A percentile compares a stretch with the other conserved stretches of the same genome.
Evolutionary conservation across 176 grass and related monocot genomes (phyloP).

Genomic region (Saccharum officinarum): DNA sequence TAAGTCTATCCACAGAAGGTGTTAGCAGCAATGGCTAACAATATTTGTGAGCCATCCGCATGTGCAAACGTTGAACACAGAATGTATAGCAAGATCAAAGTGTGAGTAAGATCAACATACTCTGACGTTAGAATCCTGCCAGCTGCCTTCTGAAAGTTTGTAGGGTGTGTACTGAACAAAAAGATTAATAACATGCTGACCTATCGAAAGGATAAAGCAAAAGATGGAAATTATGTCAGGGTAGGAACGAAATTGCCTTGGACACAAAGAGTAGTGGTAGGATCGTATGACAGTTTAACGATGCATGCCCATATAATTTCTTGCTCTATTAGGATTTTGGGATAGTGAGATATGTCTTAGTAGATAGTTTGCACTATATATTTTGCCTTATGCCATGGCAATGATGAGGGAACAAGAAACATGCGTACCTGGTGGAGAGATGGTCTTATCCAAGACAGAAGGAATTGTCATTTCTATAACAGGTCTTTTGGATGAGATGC

Average conservation of each 20-base stretch:
- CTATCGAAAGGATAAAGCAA: conserved; percentile 46
- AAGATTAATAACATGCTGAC: conserved; percentile 95
- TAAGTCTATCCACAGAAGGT: not conserved
- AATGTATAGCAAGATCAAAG: conserved; percentile 7
- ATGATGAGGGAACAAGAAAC: conserved; percentile 2
- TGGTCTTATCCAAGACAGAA: conserved; percentile 93
- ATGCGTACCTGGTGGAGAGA: conserved; percentile 80
- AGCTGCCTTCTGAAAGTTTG: conserved; percentile 78
- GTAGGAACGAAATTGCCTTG: not conserved
- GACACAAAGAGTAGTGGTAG: not conserved
- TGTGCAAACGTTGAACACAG: not conserved
- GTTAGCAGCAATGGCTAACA: conserved; percentile 1
- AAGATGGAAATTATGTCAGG: conserved; percentile 15
- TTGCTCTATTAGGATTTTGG: conserved; percentile 13
- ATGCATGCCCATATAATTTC: not conserved
- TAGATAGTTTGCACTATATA: not conserved
- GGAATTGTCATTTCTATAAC: conserved; percentile 98
- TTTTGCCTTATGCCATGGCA: not conserved
- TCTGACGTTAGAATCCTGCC: conserved; percentile 84
- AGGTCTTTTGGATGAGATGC: conserved; percentile 87
- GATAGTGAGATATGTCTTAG: conserved; percentile 21
- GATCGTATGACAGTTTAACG: not conserved
- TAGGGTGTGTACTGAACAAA: conserved; percentile 97
- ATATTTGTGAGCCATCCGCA: not conserved
- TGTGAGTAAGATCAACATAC: conserved; percentile 58